Evolutionary conservation across 2,329 filamentous ascomycete genomes (phyloP).

Genomic region (Aspergillus cejpii): DNA sequence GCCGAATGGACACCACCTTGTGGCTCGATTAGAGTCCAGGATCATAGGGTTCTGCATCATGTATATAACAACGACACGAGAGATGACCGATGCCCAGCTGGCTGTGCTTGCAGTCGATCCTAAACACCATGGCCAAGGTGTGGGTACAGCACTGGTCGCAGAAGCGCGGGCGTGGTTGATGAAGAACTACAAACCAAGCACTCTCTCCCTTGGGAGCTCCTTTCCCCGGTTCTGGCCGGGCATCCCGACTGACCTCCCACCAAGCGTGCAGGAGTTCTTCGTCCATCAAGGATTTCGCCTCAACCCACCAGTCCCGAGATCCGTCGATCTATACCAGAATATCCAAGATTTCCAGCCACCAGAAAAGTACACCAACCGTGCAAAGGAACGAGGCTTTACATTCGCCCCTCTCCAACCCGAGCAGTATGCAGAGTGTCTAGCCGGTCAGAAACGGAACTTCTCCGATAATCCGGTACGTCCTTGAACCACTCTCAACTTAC

Average conservation of each 20-base stretch:
- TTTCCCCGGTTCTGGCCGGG: constrained; percentile 46
- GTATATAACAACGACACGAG: constrained; percentile 24
- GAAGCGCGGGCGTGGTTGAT: constrained; percentile 25
- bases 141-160: constrained; percentile 35
- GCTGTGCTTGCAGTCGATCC: constrained; percentile 36
- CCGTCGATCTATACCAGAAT: constrained; percentile 39
- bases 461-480: constrained; percentile 30
- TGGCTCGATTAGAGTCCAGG: constrained; percentile 24
- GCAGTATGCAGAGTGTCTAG: constrained; percentile 36
- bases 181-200: constrained; percentile 20
- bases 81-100: constrained; percentile 26
- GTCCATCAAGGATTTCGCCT: constrained; percentile 38
- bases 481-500: neutral
- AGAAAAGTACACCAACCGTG: constrained; percentile 31
- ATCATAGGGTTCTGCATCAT: constrained; percentile 37
- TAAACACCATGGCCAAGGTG: constrained; percentile 30
- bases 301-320: constrained; percentile 18
- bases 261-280: constrained; percentile 36
- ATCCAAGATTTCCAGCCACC: constrained; percentile 33
- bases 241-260: constrained; percentile 36
- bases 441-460: constrained; percentile 37
- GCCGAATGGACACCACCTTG: constrained; percentile 29
- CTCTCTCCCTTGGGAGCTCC: constrained; percentile 23
- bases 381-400: constrained; percentile 30
- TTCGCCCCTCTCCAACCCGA: constrained; percentile 34